These are phyloP conservation scores for Arthromyces matolae DNA, from an alignment of 768 basidiomycete genomes.

Conservation along the genomic window DNA sequence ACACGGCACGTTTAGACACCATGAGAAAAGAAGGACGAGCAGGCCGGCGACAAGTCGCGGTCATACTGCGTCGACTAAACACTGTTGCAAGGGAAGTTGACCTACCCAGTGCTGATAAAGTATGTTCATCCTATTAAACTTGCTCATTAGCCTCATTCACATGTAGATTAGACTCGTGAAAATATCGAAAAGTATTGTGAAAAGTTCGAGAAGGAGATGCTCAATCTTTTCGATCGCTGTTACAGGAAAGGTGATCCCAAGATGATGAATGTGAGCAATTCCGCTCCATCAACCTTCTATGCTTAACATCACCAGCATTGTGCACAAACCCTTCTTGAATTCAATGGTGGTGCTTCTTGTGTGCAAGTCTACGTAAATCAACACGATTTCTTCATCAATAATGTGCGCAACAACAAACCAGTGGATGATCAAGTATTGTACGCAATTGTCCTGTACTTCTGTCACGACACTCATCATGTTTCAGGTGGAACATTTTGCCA, in stretches of 20 bases:
- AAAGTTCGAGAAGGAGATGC: slow-evolving; percentile 98
- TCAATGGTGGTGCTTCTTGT: slow-evolving; percentile 95
- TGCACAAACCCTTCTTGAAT: slow-evolving; percentile 93
- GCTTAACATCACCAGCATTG: slow-evolving; percentile 65
- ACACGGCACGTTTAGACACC: slow-evolving; percentile 69
- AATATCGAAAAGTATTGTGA: slow-evolving; percentile 96
- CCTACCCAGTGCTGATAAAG: slow-evolving; percentile 76
- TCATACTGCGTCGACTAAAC: slow-evolving; percentile 79
- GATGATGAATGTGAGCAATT: slow-evolving; percentile 87
- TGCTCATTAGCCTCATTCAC: neutral
- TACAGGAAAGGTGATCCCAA: slow-evolving; percentile 97
- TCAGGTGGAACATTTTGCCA: slow-evolving; percentile 78
- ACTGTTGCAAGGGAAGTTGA: slow-evolving; percentile 94
- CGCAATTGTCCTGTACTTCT: slow-evolving; percentile 17
- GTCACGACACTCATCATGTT: neutral
- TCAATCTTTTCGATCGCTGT: slow-evolving; percentile 91
- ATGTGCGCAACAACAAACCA: slow-evolving; percentile 63
- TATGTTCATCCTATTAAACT: slow-evolving; percentile 22
- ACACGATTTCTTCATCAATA: slow-evolving; percentile 99
- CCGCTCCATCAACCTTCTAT: neutral
- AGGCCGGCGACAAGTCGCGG: slow-evolving; percentile 84
- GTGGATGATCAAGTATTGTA: slow-evolving; percentile 57
- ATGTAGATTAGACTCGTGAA: slow-evolving; percentile 65
- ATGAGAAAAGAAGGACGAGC: slow-evolving; percentile 86
- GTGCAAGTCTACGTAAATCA: slow-evolving; percentile 99